phyloP scores from a whole-genome alignment of 768 basidiomycete species.

The Chalciporus chontae region DNA sequence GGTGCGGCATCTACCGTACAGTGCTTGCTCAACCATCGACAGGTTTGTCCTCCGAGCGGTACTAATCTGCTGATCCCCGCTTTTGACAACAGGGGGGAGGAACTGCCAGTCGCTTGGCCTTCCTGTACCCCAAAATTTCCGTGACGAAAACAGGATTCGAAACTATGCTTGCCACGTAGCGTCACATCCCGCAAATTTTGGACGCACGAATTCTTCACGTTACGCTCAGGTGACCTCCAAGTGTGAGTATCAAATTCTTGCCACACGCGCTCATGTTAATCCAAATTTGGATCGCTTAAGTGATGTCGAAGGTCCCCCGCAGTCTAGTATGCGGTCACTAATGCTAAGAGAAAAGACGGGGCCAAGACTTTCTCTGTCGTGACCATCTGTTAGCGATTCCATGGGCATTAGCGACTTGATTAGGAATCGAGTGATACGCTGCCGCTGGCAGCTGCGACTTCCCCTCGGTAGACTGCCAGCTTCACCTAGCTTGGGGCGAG shows the following conservation, averaged over 20 bases:
- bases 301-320: background rate
- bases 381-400: background rate
- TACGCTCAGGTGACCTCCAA: background rate
- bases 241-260: background rate
- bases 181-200: too few species aligned
- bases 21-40: background rate
- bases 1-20: background rate
- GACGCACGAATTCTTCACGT: background rate
- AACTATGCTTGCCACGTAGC: too few species aligned
- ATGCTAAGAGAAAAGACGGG: background rate
- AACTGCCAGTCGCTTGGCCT: background rate
- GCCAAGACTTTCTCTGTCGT: background rate
- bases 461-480: too few species aligned
- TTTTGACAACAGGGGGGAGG: background rate
- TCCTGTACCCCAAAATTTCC: too few species aligned
- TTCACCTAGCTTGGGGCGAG: too few species aligned
- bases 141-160: too few species aligned
- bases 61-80: background rate
- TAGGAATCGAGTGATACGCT: background rate
- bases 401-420: background rate
- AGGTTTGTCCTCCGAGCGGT: background rate
- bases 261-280: background rate
- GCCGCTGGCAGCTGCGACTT: background rate
- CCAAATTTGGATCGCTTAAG: background rate
- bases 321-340: background rate